These are phyloP conservation scores for Deuterostichococcus epilithicus DNA, from an alignment of 139 green algal species.

Conservation along the genomic window DNA sequence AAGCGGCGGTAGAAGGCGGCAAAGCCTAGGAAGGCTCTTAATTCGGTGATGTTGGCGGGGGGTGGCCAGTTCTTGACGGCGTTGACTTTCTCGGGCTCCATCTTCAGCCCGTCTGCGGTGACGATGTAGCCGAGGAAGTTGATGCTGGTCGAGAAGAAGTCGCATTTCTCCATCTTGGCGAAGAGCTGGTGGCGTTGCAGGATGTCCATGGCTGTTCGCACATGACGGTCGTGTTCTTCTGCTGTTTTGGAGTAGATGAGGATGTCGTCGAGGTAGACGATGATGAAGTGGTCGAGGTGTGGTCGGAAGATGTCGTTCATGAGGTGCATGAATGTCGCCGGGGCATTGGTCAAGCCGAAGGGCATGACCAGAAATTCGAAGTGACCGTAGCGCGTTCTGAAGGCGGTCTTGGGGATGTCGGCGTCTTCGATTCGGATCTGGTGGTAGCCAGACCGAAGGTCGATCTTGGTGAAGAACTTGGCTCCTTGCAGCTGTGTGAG, in stretches of 20 bases:
- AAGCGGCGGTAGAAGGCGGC: conserved; percentile 35
- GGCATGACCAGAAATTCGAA: conserved; percentile 45
- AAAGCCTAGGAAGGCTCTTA: conserved; percentile 31
- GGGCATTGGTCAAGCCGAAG: conserved; percentile 52
- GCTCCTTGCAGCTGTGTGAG: neutral
- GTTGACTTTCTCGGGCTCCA: conserved; percentile 13
- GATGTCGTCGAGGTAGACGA: conserved; percentile 69
- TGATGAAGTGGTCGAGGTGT: conserved; percentile 34
- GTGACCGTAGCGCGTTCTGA: conserved; percentile 36
- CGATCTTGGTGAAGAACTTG: conserved; percentile 9
- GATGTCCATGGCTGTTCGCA: conserved; percentile 25
- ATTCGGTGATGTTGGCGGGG: conserved; percentile 4
- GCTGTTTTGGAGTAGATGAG: conserved; percentile 39
- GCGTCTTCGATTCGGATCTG: conserved; percentile 34
- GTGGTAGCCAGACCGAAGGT: conserved; percentile 40
- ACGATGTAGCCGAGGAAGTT: conserved; percentile 43
- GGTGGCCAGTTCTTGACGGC: conserved; percentile 20
- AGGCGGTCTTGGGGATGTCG: conserved; percentile 46
- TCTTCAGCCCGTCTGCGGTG: conserved; percentile 4
- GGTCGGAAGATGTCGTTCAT: conserved; percentile 50
- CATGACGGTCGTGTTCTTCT: conserved; percentile 43
- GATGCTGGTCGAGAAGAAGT: conserved; percentile 30
- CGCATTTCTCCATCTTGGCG: conserved; percentile 38
- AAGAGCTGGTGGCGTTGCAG: conserved; percentile 24
- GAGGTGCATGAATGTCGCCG: conserved; percentile 45